Evolutionary conservation across 441 rosid genomes (phyloP).

Genomic region (Gossypium trilobum): DNA sequence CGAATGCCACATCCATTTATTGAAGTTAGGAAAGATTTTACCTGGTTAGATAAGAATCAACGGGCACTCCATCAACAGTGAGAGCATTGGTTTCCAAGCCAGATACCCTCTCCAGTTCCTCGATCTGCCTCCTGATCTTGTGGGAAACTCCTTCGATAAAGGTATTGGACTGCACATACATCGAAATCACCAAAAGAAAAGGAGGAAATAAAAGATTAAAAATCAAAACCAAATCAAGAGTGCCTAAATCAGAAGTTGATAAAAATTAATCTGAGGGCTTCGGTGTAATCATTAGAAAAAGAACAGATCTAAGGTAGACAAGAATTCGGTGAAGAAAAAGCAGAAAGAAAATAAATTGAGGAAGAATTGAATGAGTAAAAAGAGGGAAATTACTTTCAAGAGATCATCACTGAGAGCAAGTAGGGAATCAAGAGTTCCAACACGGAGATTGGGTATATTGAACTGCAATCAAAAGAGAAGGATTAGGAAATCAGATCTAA

Average conservation of each 20-base stretch:
- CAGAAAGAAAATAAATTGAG: neutral
- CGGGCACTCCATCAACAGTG: slow-evolving; percentile 86
- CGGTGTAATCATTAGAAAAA: neutral
- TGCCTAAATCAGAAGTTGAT: neutral
- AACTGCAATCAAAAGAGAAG: slow-evolving; percentile 43
- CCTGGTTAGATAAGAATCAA: slow-evolving; percentile 96
- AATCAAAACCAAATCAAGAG: neutral
- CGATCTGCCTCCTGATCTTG: slow-evolving; percentile 95
- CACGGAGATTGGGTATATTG: slow-evolving; percentile 89
- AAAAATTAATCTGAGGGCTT: neutral
- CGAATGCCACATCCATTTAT: neutral
- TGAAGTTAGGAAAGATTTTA: slow-evolving; percentile 11
- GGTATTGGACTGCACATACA: slow-evolving; percentile 60
- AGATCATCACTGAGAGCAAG: slow-evolving; percentile 94
- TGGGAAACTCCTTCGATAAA: slow-evolving; percentile 87
- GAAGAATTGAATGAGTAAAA: neutral
- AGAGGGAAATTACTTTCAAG: slow-evolving; percentile 44
- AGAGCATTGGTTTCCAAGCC: slow-evolving; percentile 73
- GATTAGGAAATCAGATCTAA: neutral
- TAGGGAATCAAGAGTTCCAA: slow-evolving; percentile 93
- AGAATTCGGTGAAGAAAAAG: neutral
- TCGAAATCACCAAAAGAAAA: neutral
- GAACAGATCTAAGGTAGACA: neutral
- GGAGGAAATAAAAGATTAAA: neutral
- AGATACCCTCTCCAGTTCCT: slow-evolving; percentile 83